Percentiles rank a stretch among this genome's conserved stretches.
Conservation (phyloP, 495 filamentous ascomycete genomes). For the Astrocystis sublimbata region DNA sequence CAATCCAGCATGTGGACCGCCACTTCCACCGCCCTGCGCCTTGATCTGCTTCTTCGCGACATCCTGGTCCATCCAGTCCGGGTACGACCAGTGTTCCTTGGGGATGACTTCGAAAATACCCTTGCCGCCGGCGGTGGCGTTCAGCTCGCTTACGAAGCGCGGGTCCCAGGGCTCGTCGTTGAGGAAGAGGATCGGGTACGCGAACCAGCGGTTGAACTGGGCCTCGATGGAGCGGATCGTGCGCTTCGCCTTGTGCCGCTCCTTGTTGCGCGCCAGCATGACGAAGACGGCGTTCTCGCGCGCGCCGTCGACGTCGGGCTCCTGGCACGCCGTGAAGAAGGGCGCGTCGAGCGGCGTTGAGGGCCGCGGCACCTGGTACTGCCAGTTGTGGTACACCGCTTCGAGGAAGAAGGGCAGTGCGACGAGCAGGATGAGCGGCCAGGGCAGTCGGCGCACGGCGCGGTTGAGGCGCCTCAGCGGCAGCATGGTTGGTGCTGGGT, state of each 20-base stretch:
- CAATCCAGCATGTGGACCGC: slow-evolving; percentile 94
- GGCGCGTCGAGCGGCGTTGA: slow-evolving; percentile 41
- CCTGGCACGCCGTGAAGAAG: slow-evolving; percentile 46
- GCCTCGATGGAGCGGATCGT: slow-evolving; percentile 90
- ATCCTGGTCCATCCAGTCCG: slow-evolving; percentile 77
- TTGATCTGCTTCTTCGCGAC: slow-evolving; percentile 81
- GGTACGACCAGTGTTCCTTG: slow-evolving; percentile 82
- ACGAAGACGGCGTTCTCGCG: slow-evolving; percentile 85
- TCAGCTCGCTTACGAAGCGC: slow-evolving; percentile 85
- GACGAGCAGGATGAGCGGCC: slow-evolving; percentile 29
- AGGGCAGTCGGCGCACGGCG: slow-evolving; percentile 32
- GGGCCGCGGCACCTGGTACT: slow-evolving; percentile 29
- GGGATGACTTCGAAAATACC: slow-evolving; percentile 80
- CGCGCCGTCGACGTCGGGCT: slow-evolving; percentile 54
- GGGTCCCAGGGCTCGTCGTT: slow-evolving; percentile 82
- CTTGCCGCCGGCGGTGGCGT: slow-evolving; percentile 76
- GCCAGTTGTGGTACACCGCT: slow-evolving; percentile 30
- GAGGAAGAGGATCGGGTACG: slow-evolving; percentile 95
- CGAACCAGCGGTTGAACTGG: slow-evolving; percentile 96
- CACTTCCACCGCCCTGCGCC: slow-evolving; percentile 79
- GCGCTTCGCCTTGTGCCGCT: slow-evolving; percentile 79
- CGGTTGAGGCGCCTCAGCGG: slow-evolving; percentile 35
- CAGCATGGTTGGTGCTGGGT: slow-evolving; percentile 29
- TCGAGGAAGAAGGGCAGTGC: slow-evolving; percentile 33
- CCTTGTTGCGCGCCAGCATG: slow-evolving; percentile 83